Base-by-base conservation (phyloP, 73 alveolate genomes). In the Symbiodinium natans region DNA sequence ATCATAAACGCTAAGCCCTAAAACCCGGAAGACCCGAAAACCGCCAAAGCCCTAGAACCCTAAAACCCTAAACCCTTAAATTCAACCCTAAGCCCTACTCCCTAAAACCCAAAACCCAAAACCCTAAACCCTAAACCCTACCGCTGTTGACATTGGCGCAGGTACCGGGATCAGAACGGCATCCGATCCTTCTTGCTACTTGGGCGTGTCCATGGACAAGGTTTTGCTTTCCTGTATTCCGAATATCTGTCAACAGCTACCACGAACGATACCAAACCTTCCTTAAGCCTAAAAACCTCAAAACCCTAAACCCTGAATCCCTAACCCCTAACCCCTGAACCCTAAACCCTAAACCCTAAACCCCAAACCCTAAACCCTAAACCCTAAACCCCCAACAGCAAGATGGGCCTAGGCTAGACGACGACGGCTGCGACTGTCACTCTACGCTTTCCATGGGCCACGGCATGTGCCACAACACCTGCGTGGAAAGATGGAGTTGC, bases 401-500 rank as follows among this genome's bases (percentile, higher is more conserved):
- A 27, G 19, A 21, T 1, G 34, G 25, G 34, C 8, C 40, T 2
- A 63, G 68, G 68, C 31, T 63, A 34, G 82, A 63, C 31, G 82
- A 63, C 8, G 82, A 63, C 82, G 82, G 82, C 82, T 63, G 82
- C 82, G 82, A 63, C 82, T 63, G 82, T 34, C 82, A 63, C 82
- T 63, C 82, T 34, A 63, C 82, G 31, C 82, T 63, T 17, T 63
- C 82, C 82, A 63, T 63, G 82, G 84, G 84, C 84, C 84, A 73
- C 9, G 84, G 43, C 84, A 73, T 73, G 84, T 34, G 84, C 84
- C 43, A 27, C 31, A 21, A 63, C 36, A 63, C 77, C 34, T 63
- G 77, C 77, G 40, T 63, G 1, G 77, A 63, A 19, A 23, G 31
- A 11, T 63, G 31, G 77, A 63, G 34, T 27, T 5, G 15, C 3